phyloP scores from a whole-genome alignment of 768 basidiomycete genomes.

The Megacollybia marginata region DNA sequence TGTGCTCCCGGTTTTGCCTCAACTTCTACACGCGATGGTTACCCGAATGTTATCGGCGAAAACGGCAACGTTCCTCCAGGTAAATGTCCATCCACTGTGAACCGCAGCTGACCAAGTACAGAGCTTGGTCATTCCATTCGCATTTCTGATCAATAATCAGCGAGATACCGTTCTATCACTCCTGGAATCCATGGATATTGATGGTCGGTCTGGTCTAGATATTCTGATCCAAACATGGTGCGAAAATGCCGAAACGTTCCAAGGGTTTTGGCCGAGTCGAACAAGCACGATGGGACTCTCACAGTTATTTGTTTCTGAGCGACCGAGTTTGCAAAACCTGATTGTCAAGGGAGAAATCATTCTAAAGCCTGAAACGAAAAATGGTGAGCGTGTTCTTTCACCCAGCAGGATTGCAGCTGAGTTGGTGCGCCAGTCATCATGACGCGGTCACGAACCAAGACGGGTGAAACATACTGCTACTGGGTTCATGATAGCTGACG shows the following conservation, averaged over 20 bases:
- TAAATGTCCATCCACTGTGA: constrained; percentile 16
- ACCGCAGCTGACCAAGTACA: constrained; percentile 17
- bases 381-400: constrained; percentile 49
- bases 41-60: constrained; percentile 74
- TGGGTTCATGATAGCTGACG: constrained; percentile 2
- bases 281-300: constrained; percentile 79
- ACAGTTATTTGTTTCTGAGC: constrained; percentile 59
- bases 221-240: constrained; percentile 91
- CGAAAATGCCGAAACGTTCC: constrained; percentile 91
- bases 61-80: constrained; percentile 90
- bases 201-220: constrained; percentile 65
- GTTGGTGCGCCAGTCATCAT: constrained; percentile 66
- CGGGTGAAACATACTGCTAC: constrained; percentile 44
- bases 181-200: constrained; percentile 58
- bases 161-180: constrained; percentile 72
- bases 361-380: constrained; percentile 68
- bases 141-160: constrained; percentile 86
- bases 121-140: constrained; percentile 90
- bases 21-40: constrained; percentile 80
- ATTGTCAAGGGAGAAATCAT: constrained; percentile 90
- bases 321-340: constrained; percentile 60
- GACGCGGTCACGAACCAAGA: constrained; percentile 88
- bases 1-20: constrained; percentile 79
- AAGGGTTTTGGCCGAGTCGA: constrained; percentile 89
- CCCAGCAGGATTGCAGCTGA: not conserved